Evolutionary conservation across 352 stramenopile genomes (phyloP), one percentile per base, ranked within the genome.

Genomic region (Phytophthora fragariaefolia): DNA sequence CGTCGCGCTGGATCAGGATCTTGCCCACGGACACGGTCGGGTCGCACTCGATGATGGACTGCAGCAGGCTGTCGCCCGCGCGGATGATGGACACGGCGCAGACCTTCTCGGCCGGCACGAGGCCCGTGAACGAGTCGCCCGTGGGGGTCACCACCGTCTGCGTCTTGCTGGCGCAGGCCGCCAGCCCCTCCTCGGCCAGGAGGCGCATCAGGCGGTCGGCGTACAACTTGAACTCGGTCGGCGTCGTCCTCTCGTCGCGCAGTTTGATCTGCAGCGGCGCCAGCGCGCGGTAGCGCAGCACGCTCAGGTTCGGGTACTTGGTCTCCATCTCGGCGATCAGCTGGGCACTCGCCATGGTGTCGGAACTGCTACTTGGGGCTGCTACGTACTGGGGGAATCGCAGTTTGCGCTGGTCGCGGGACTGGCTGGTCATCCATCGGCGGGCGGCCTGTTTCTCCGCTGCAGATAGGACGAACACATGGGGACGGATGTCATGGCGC

Each of bases 1-100:
- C 97, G 67, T 99, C 91, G 36, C 97, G 82, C 80, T 99, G 97
- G 74, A 99, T 99, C 54, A 98, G 69, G 63, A 99, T 98, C 74
- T 99, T 99, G n/a, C 94, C 96, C 72, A 98, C 95, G n/a, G 79
- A 79, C 18, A 96, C 71, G 30, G 66, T 86, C 18, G 95, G 94
- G 36, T 92, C 83, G 73, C 95, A 88, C 36, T 89, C 77, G 45
- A 97, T 83, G 30, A 98, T 93, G 9, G 84, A 87, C 63, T 98
- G 93, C 24, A 98, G 73, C 22, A 98, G 71, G 48, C 91, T 79
- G 68, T 96, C 89, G 22, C 96, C 96, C 3, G 92, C 91, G 23
- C 96, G 87, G 63, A 99, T 93, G 66, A 99, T 98, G 20, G 94
- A 98, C 40, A 98, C 92, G 9, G 88, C 90, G 60, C 93, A 98